Percentiles rank a stretch among this genome's conserved stretches.
Conservation (phyloP, 495 filamentous ascomycete species). For the Annulohypoxylon maeteangense region DNA sequence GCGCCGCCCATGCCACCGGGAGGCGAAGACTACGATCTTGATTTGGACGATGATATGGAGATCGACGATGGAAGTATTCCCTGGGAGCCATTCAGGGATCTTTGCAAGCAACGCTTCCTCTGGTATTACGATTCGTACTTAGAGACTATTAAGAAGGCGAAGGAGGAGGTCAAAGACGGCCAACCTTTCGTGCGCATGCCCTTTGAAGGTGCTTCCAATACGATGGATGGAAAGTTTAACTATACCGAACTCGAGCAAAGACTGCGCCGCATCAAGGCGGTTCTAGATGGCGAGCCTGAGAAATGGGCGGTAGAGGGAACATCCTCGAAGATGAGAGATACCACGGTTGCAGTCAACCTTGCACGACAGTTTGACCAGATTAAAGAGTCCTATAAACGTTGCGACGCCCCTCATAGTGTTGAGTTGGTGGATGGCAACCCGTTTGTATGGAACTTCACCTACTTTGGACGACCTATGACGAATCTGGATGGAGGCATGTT, state of each 20-base stretch:
- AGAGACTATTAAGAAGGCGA: conserved; percentile 70
- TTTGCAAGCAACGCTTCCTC: conserved; percentile 90
- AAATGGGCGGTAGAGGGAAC: conserved; percentile 77
- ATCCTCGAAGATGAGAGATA: conserved; percentile 70
- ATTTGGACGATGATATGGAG: conserved; percentile 56
- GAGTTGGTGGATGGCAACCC: conserved; percentile 78
- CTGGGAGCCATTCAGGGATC: conserved; percentile 86
- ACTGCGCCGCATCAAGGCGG: conserved; percentile 70
- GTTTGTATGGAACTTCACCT: conserved; percentile 73
- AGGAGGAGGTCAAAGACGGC: conserved; percentile 67
- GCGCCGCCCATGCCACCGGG: conserved; percentile 52
- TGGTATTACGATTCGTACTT: conserved; percentile 96
- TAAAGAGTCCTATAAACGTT: conserved; percentile 73
- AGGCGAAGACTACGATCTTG: conserved; percentile 63
- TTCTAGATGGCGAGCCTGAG: conserved; percentile 76
- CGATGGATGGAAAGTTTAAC: conserved; percentile 88
- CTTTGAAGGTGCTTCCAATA: conserved; percentile 82
- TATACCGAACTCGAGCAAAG: conserved; percentile 79
- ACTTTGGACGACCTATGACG: conserved; percentile 93
- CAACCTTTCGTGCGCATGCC: conserved; percentile 79
- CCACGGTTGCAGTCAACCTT: conserved; percentile 80
- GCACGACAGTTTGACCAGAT: conserved; percentile 87
- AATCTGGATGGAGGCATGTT: conserved; percentile 93
- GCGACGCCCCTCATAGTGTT: conserved; percentile 76
- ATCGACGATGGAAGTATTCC: conserved; percentile 59